These are phyloP conservation scores for Evernia prunastri DNA, from an alignment of 495 filamentous ascomycete genomes.

Conservation along the genomic window DNA sequence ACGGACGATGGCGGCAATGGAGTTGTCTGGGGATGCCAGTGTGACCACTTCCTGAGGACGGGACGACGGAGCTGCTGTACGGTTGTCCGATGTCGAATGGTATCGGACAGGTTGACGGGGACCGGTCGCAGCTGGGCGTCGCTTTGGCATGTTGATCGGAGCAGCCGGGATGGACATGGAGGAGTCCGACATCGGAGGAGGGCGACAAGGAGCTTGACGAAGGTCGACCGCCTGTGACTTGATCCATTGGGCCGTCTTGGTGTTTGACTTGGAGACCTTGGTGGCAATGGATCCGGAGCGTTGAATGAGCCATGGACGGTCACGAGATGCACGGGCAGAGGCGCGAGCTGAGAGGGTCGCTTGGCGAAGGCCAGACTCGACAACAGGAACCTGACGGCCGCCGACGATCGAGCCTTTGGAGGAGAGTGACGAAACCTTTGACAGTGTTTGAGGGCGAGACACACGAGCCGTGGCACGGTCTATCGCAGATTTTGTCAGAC, in stretches of 20 bases:
- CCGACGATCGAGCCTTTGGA: not conserved
- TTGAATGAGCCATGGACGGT: not conserved
- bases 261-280: not conserved
- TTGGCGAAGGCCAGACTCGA: not conserved
- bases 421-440: not conserved
- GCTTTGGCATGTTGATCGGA: not conserved
- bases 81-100: conserved; percentile 5
- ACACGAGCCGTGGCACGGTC: not conserved
- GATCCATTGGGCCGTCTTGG: conserved; percentile 4
- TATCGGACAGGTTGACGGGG: not conserved
- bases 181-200: not conserved
- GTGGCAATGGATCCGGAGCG: not conserved
- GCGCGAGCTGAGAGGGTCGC: conserved; percentile 4
- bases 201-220: not conserved
- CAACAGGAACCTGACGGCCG: not conserved
- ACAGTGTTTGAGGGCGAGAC: not conserved
- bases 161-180: not conserved
- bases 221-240: conserved; percentile 1
- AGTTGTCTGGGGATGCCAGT: not conserved
- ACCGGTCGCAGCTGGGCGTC: not conserved
- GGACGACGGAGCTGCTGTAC: not conserved
- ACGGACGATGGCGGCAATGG: conserved; percentile 4
- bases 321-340: conserved; percentile 1
- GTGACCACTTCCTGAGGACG: not conserved
- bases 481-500: not conserved